Conservation (phyloP, 2,329 filamentous ascomycete genomes). For the Paraconiothyrium brasiliense region DNA sequence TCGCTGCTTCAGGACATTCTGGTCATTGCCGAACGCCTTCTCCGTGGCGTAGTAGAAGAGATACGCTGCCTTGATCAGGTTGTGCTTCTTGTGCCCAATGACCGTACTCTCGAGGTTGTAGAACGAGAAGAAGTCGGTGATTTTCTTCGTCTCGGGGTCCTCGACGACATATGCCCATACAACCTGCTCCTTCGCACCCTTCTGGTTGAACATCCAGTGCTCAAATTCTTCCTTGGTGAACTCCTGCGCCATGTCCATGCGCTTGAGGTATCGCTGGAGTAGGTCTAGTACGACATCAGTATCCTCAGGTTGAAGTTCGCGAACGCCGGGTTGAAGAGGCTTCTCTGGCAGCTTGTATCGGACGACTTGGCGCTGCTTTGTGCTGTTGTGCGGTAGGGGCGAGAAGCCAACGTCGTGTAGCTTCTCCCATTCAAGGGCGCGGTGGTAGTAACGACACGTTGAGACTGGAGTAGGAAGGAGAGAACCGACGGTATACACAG, state of each 20-base stretch:
- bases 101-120: constrained; percentile 94
- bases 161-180: constrained; percentile 94
- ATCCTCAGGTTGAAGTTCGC: constrained; percentile 82
- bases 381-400: constrained; percentile 82
- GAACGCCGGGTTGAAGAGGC: constrained; percentile 77
- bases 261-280: constrained; percentile 77
- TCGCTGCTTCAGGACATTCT: constrained; percentile 74
- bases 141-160: constrained; percentile 73
- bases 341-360: constrained; percentile 83
- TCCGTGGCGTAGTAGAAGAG: constrained; percentile 97
- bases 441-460: constrained; percentile 95
- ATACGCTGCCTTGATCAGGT: constrained; percentile 87
- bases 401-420: constrained; percentile 95
- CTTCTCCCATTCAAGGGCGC: constrained; percentile 94
- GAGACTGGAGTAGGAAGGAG: constrained; percentile 91
- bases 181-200: constrained; percentile 70
- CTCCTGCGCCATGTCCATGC: constrained; percentile 84
- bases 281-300: constrained; percentile 78
- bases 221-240: constrained; percentile 82
- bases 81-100: constrained; percentile 81
- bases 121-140: constrained; percentile 98
- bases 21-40: constrained; percentile 70
- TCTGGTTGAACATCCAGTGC: constrained; percentile 85
- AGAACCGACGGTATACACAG: constrained; percentile 92
- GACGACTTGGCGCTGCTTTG: constrained; percentile 82